phyloP scores from a whole-genome alignment of 2,329 filamentous ascomycete species.

The Fusarium floridanum region DNA sequence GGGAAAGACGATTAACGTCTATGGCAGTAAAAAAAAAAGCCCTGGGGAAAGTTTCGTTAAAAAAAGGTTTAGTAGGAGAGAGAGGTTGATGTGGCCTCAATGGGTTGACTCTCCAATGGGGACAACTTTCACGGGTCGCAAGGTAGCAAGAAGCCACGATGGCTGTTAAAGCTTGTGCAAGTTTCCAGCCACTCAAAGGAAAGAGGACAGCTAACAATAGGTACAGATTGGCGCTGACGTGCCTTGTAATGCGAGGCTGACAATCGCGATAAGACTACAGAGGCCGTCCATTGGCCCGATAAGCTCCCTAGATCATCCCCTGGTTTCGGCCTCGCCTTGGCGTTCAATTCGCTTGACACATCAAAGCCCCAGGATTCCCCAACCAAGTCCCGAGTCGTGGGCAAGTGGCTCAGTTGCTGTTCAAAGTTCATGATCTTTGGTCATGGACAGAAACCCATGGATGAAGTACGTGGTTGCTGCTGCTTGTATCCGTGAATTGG shows the following conservation, averaged over 20 bases:
- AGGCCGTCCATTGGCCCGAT: conserved; percentile 39
- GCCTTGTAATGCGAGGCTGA: conserved; percentile 46
- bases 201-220: conserved; percentile 55
- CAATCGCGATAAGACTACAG: conserved; percentile 3
- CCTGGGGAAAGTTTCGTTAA: conserved; percentile 31
- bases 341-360: conserved; percentile 6
- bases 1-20: conserved; percentile 38
- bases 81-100: conserved; percentile 55
- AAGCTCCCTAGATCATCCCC: conserved; percentile 15
- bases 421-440: conserved; percentile 38
- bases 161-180: conserved; percentile 40
- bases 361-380: conserved; percentile 19
- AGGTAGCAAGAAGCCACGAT: conserved; percentile 47
- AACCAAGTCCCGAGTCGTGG: conserved; percentile 28
- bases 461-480: conserved; percentile 18
- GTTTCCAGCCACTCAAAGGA: conserved; percentile 40
- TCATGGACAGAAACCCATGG: background rate
- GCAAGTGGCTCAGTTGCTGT: conserved; percentile 37
- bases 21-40: conserved; percentile 23
- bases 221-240: conserved; percentile 37
- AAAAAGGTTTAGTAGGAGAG: conserved; percentile 13
- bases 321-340: conserved; percentile 24
- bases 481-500: background rate
- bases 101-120: conserved; percentile 38
- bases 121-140: background rate